These are phyloP conservation scores for Morella rubra DNA, from an alignment of 306 rosid species.

Conservation along the genomic window DNA sequence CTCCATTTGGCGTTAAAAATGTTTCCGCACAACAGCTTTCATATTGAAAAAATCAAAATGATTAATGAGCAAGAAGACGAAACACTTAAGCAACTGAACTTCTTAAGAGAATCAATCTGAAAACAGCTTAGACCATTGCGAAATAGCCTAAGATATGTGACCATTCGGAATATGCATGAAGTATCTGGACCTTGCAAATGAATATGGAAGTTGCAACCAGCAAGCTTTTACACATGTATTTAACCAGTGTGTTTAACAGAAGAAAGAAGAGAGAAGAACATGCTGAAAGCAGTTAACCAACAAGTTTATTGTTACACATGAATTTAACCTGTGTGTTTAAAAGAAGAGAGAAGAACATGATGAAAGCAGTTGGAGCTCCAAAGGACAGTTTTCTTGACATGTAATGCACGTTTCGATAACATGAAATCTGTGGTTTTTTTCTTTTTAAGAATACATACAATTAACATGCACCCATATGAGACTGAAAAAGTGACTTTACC, in stretches of 20 bases:
- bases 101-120: not conserved
- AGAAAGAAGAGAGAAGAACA: not conserved
- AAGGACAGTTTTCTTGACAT: not conserved
- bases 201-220: not conserved
- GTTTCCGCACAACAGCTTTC: conserved; percentile 10
- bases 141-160: not conserved
- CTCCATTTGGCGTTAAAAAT: conserved; percentile 22
- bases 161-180: not conserved
- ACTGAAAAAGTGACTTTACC: too few species aligned
- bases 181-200: not conserved
- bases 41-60: not conserved
- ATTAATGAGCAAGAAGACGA: not conserved
- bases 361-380: not conserved
- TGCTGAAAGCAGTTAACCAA: not conserved
- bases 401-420: too few species aligned
- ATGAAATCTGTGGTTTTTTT: not conserved
- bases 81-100: not conserved
- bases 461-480: too few species aligned
- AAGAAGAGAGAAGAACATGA: too few species aligned
- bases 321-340: too few species aligned
- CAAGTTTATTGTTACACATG: too few species aligned
- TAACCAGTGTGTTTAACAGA: not conserved
- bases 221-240: not conserved
- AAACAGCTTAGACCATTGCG: not conserved
- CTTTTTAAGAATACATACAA: not conserved